These are phyloP conservation scores for Phytophthora fragariae DNA, from an alignment of 352 stramenopile genomes.

Conservation along the genomic window DNA sequence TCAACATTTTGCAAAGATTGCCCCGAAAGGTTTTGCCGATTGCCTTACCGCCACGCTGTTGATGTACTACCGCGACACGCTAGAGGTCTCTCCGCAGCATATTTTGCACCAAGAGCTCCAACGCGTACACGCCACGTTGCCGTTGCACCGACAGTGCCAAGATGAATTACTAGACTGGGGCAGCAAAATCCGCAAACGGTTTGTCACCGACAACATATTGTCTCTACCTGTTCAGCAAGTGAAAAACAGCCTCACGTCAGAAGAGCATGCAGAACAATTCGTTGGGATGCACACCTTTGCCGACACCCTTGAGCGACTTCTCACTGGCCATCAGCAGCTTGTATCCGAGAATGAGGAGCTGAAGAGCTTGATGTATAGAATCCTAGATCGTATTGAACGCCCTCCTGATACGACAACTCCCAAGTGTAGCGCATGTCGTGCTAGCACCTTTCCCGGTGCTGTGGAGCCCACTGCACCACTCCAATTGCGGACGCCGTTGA, in stretches of 20 bases:
- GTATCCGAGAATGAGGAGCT: conserved; percentile 5
- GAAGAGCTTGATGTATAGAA: background rate
- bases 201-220: conserved; percentile 14
- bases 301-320: conserved; percentile 4
- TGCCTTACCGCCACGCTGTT: conserved; percentile 13
- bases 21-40: conserved; percentile 9
- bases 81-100: conserved; percentile 5
- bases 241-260: background rate
- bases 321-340: conserved; percentile 4
- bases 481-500: no score
- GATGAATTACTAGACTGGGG: conserved; percentile 10
- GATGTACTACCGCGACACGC: conserved; percentile 15
- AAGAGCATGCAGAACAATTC: conserved; percentile 20
- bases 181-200: conserved; percentile 3
- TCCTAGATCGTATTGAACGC: conserved; percentile 5
- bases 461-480: background rate
- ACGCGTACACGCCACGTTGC: no score
- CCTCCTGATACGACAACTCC: no score
- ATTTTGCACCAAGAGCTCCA: conserved; percentile 2
- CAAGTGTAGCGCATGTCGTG: no score
- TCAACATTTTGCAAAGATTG: conserved; percentile 6
- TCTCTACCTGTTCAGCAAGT: conserved; percentile 9
- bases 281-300: conserved; percentile 10
- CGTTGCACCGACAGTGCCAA: background rate
- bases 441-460: background rate